Evolutionary conservation across 2,329 filamentous ascomycete genomes (phyloP).

Genomic region (Rutstroemia sp.): DNA sequence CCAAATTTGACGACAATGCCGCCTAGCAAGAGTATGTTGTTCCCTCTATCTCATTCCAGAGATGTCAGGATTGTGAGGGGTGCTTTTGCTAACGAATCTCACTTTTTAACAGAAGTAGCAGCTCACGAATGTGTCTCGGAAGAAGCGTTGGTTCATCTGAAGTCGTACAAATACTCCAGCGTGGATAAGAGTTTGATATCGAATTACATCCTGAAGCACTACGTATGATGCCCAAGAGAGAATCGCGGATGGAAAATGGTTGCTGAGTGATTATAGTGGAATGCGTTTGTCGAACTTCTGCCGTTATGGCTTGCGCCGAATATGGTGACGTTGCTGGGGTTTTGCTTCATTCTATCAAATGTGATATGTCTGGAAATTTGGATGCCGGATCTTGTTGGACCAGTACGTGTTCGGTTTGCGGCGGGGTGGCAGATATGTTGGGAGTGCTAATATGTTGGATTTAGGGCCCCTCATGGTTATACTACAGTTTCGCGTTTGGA

Average conservation of each 20-base stretch:
- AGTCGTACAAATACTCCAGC: slow-evolving; percentile 93
- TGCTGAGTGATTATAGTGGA: slow-evolving; percentile 62
- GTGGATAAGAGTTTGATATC: slow-evolving; percentile 95
- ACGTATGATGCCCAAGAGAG: slow-evolving; percentile 54
- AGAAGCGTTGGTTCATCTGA: slow-evolving; percentile 83
- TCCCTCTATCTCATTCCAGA: neutral
- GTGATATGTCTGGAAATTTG: slow-evolving; percentile 64
- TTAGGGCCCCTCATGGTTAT: slow-evolving; percentile 82
- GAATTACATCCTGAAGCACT: slow-evolving; percentile 87
- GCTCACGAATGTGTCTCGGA: slow-evolving; percentile 73
- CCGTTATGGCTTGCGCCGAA: slow-evolving; percentile 97
- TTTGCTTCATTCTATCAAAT: slow-evolving; percentile 88
- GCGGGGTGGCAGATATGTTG: neutral
- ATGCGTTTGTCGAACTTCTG: slow-evolving; percentile 83
- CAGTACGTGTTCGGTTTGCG: slow-evolving; percentile 46
- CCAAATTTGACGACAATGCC: slow-evolving; percentile 30
- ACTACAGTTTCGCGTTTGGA: slow-evolving; percentile 91
- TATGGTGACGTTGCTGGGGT: slow-evolving; percentile 92
- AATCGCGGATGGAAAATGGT: neutral
- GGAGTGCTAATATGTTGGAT: neutral
- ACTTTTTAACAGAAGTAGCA: slow-evolving; percentile 38
- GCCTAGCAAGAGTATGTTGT: slow-evolving; percentile 31
- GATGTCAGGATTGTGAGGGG: no score
- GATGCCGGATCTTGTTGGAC: slow-evolving; percentile 85
- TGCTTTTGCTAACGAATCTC: neutral